These are phyloP conservation scores for Achlya hypogyna DNA, from an alignment of 352 stramenopile genomes.

Conservation along the genomic window DNA sequence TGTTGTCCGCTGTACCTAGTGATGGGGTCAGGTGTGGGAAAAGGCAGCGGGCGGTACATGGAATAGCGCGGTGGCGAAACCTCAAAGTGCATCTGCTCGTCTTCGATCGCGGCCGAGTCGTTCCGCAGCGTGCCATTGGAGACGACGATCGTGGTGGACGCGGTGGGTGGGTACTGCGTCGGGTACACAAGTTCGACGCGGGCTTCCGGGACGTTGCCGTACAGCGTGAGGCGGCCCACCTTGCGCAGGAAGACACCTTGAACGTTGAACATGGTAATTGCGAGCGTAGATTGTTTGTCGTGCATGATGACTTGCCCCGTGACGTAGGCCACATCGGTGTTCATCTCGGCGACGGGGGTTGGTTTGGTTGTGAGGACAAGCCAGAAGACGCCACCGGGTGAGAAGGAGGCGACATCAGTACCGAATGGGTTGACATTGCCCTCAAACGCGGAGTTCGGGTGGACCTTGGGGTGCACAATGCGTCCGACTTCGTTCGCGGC, in stretches of 20 bases:
- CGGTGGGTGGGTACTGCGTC: conserved; percentile 24
- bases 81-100: conserved; percentile 62
- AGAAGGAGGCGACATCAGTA: conserved; percentile 42
- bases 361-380: conserved; percentile 75
- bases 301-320: conserved; percentile 78
- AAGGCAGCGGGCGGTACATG: not conserved
- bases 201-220: conserved; percentile 73
- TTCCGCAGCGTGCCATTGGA: conserved; percentile 11
- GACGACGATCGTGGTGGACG: conserved; percentile 12
- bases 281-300: conserved; percentile 66
- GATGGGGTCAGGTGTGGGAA: not conserved
- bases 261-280: conserved; percentile 71
- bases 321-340: conserved; percentile 60
- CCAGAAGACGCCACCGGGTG: conserved; percentile 48
- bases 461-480: conserved; percentile 15
- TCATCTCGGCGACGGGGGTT: conserved; percentile 54
- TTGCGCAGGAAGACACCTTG: conserved; percentile 72
- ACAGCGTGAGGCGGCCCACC: conserved; percentile 63
- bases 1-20: not conserved
- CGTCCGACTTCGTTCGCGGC: conserved; percentile 29
- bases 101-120: conserved; percentile 25
- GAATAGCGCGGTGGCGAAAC: conserved; percentile 72
- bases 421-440: conserved; percentile 67
- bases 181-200: conserved; percentile 71
- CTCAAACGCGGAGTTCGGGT: conserved; percentile 64